A percentile compares a stretch with the other conserved stretches of the same genome.
phyloP scores from a whole-genome alignment of 2,329 filamentous ascomycete species.

The Venturia effusa region DNA sequence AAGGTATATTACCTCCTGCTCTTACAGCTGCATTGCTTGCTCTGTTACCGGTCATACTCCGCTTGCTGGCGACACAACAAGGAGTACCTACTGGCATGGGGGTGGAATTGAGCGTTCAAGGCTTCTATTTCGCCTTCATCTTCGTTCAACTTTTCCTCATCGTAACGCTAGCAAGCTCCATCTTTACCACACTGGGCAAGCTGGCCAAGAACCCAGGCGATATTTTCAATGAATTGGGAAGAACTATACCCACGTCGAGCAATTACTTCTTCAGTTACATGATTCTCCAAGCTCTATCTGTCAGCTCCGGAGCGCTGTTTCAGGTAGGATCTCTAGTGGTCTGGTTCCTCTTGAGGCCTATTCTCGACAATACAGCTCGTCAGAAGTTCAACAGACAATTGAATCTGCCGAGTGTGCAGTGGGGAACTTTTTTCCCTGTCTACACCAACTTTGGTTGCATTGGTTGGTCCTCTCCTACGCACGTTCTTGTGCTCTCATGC shows the following conservation, averaged over 20 bases:
- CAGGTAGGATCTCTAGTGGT: constrained; percentile 69
- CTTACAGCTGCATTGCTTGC: constrained; percentile 67
- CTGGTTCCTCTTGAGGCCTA: constrained; percentile 71
- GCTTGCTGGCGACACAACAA: constrained; percentile 59
- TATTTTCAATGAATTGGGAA: constrained; percentile 61
- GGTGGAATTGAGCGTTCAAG: constrained; percentile 72
- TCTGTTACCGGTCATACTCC: constrained; percentile 71
- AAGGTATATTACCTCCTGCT: constrained; percentile 76
- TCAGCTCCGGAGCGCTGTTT: constrained; percentile 77
- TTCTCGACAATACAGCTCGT: constrained; percentile 60
- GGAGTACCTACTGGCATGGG: constrained; percentile 76
- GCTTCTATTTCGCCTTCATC: constrained; percentile 86
- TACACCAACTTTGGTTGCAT: constrained; percentile 60
- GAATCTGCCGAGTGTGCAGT: constrained; percentile 63
- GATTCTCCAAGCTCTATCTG: constrained; percentile 84
- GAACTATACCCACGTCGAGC: constrained; percentile 71
- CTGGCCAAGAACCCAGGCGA: constrained; percentile 54
- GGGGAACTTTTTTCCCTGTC: constrained; percentile 90
- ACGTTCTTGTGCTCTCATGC: background rate
- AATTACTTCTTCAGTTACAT: constrained; percentile 99
- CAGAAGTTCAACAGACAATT: constrained; percentile 84
- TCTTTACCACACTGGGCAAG: constrained; percentile 35
- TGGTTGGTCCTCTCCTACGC: constrained; percentile 34
- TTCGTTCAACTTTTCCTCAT: constrained; percentile 94
- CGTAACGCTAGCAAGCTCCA: constrained; percentile 63